A percentile compares a stretch with the other conserved stretches of the same genome.
These are phyloP conservation scores for Glaciozyma antarctica DNA, from an alignment of 768 basidiomycete species.

Conservation along the genomic window DNA sequence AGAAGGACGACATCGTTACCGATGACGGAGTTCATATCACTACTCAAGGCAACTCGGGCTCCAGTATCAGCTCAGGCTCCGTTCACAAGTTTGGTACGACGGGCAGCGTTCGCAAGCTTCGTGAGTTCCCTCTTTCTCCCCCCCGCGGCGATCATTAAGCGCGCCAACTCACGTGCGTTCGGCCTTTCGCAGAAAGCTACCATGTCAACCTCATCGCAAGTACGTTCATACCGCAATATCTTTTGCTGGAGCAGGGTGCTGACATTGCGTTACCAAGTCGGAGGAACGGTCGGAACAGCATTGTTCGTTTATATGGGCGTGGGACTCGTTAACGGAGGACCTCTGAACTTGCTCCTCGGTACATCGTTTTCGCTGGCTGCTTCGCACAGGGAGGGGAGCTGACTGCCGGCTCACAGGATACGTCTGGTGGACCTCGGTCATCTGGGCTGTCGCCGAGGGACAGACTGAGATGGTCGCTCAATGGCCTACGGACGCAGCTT, in stretches of 20 bases:
- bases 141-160: too few relatives aligned
- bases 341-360: background rate
- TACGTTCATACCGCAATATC: background rate
- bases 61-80: too few relatives aligned
- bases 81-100: too few relatives aligned
- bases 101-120: too few relatives aligned
- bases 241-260: background rate
- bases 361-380: background rate
- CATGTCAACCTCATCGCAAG: slow-evolving; percentile 1
- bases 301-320: background rate
- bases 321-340: background rate
- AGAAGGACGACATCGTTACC: too few relatives aligned
- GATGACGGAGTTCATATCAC: too few relatives aligned
- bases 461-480: background rate
- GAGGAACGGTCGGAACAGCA: background rate
- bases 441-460: background rate
- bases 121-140: too few relatives aligned
- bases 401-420: background rate
- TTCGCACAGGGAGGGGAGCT: background rate
- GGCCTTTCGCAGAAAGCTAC: background rate
- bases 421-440: background rate
- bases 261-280: background rate
- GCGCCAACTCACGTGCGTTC: background rate
- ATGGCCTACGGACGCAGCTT: background rate
- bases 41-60: too few relatives aligned